phyloP scores from a whole-genome alignment of 1,139 yeast genomes.

The Scheffersomyces stambukii region DNA sequence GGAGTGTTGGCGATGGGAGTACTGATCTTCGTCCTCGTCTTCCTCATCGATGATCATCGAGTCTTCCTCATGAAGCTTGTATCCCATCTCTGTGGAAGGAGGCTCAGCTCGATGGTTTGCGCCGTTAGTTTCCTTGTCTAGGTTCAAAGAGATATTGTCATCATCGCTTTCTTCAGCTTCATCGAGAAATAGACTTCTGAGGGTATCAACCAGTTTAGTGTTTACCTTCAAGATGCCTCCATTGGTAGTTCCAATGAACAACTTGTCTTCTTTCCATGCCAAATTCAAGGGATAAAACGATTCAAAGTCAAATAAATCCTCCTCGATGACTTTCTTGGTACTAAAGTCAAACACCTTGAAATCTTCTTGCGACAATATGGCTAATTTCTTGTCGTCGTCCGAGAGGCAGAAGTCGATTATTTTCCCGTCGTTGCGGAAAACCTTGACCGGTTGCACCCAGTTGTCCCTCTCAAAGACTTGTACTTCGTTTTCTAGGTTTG shows the following conservation, averaged over 20 bases:
- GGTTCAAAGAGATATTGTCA: constrained; percentile 21
- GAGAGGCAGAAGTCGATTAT: constrained; percentile 11
- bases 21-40: constrained; percentile 17
- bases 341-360: constrained; percentile 10
- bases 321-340: constrained; percentile 6
- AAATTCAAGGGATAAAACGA: constrained; percentile 12
- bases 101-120: constrained; percentile 8
- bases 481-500: constrained; percentile 24
- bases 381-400: constrained; percentile 9
- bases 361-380: constrained; percentile 11
- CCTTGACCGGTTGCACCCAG: constrained; percentile 16
- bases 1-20: constrained; percentile 8
- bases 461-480: constrained; percentile 33
- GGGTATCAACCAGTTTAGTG: constrained; percentile 20
- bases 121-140: constrained; percentile 16
- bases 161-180: constrained; percentile 24
- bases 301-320: constrained; percentile 10
- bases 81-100: constrained; percentile 8
- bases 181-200: constrained; percentile 22
- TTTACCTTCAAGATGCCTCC: constrained; percentile 41
- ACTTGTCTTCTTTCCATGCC: constrained; percentile 12
- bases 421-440: constrained; percentile 6
- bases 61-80: constrained; percentile 24
- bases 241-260: constrained; percentile 50
- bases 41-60: constrained; percentile 38